Conservation (phyloP, 441 rosid genomes). For the Populus tomentosa region DNA sequence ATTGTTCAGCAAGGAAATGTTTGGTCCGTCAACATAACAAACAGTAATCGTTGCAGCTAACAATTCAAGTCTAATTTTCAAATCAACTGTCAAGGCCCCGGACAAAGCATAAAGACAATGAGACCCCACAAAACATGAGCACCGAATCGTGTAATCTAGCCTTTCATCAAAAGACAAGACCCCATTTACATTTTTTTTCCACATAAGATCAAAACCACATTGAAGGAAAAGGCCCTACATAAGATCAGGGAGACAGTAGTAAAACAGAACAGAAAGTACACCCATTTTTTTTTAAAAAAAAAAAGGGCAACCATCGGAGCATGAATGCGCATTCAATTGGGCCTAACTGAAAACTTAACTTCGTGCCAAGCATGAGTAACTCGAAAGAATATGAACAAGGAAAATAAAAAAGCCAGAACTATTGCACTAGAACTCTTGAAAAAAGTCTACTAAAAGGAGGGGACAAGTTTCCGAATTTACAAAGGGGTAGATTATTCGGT, state of each 20-base stretch:
- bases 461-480: constrained; percentile 39
- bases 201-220: background rate
- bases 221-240: constrained; percentile 24
- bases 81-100: background rate
- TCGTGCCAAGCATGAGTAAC: background rate
- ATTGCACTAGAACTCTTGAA: constrained; percentile 7
- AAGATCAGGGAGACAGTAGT: constrained; percentile 5
- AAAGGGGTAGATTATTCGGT: constrained; percentile 35
- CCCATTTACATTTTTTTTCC: background rate
- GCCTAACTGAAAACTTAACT: background rate
- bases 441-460: constrained; percentile 18
- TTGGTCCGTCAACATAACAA: background rate
- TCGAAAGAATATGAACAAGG: constrained; percentile 16
- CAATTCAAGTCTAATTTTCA: background rate
- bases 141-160: constrained; percentile 6
- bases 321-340: background rate
- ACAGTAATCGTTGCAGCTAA: background rate
- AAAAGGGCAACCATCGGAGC: background rate
- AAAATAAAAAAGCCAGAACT: background rate
- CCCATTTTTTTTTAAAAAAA: background rate
- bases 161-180: constrained; percentile 2
- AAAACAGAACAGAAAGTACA: background rate
- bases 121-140: constrained; percentile 14
- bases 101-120: background rate
- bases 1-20: background rate